These are phyloP conservation scores for Lentinula edodes DNA, from an alignment of 768 basidiomycete genomes.

Conservation along the genomic window DNA sequence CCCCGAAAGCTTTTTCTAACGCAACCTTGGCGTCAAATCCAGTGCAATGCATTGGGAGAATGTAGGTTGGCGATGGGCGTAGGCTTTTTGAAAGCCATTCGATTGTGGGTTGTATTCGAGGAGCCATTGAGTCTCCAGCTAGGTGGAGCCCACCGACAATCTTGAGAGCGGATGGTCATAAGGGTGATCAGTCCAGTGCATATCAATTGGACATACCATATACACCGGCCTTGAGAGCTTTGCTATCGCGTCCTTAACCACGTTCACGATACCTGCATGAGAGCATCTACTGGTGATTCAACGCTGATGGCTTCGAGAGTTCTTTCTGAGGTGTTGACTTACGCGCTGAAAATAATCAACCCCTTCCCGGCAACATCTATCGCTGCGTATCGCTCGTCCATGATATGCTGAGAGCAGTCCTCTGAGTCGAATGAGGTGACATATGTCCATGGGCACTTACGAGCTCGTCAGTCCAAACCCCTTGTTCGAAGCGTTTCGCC, in stretches of 20 bases:
- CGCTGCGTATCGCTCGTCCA: slow-evolving; percentile 78
- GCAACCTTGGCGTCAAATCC: slow-evolving; percentile 75
- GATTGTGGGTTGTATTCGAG: slow-evolving; percentile 65
- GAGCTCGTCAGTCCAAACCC: slow-evolving; percentile 11
- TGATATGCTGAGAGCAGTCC: slow-evolving; percentile 47
- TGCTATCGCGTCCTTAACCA: slow-evolving; percentile 62
- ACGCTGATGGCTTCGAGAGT: neutral
- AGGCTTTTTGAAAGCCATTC: slow-evolving; percentile 61
- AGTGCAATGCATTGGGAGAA: slow-evolving; percentile 83
- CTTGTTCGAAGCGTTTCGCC: slow-evolving; percentile 53
- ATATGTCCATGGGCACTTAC: slow-evolving; percentile 37
- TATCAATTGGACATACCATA: slow-evolving; percentile 43
- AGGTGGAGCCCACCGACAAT: slow-evolving; percentile 81
- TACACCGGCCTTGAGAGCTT: slow-evolving; percentile 65
- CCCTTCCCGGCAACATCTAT: slow-evolving; percentile 81
- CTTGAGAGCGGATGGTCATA: slow-evolving; percentile 25
- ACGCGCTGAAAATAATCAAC: slow-evolving; percentile 81
- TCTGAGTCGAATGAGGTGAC: slow-evolving; percentile 42
- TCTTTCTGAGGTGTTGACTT: slow-evolving; percentile 21
- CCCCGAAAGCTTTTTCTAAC: slow-evolving; percentile 62
- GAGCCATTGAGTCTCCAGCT: slow-evolving; percentile 59
- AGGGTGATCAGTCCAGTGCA: too few species aligned
- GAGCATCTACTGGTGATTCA: slow-evolving; percentile 37
- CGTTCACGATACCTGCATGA: slow-evolving; percentile 85
- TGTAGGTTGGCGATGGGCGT: slow-evolving; percentile 57